A percentile compares a stretch with the other conserved stretches of the same genome.
Conservation (phyloP, 2,329 filamentous ascomycete species). For the Aspergillus fumigatiaffinis region DNA sequence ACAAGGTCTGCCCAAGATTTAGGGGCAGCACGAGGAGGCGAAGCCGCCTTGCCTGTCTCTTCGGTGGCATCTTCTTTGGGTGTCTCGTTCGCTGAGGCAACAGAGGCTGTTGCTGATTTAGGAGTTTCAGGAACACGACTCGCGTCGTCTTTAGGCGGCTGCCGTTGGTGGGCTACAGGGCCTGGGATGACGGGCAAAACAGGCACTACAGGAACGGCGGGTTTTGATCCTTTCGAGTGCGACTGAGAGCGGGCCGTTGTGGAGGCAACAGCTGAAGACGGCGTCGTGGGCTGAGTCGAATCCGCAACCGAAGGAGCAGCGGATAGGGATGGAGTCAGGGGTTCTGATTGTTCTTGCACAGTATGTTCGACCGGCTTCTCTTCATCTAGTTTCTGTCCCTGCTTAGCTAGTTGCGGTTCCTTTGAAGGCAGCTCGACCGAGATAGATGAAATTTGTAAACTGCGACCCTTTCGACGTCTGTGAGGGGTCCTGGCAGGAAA, state of each 20-base stretch:
- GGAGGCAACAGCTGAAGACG: conserved; percentile 48
- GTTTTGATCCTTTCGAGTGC: conserved; percentile 33
- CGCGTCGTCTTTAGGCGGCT: conserved; percentile 32
- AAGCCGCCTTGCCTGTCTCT: conserved; percentile 35
- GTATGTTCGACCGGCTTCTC: conserved; percentile 14
- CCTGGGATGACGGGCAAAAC: conserved; percentile 46
- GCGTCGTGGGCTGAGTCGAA: conserved; percentile 53
- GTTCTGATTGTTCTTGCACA: conserved; percentile 37
- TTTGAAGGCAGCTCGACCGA: conserved; percentile 52
- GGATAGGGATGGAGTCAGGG: conserved; percentile 56
- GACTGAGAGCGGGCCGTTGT: conserved; percentile 28
- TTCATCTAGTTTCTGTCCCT: conserved; percentile 19
- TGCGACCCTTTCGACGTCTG: conserved; percentile 41
- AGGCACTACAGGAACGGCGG: conserved; percentile 44
- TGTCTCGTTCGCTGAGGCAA: conserved; percentile 6
- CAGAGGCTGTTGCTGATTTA: conserved; percentile 23
- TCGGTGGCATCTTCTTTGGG: conserved; percentile 16
- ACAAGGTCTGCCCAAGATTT: conserved; percentile 69
- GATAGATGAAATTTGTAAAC: conserved; percentile 30
- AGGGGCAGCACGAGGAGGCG: conserved; percentile 46
- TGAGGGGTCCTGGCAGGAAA: conserved; percentile 52
- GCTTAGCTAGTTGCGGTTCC: conserved; percentile 25
- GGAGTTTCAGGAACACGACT: conserved; percentile 33
- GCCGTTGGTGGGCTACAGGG: conserved; percentile 30
- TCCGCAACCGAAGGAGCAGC: conserved; percentile 55